Base-by-base conservation (phyloP, 805 yeast species). In the Candida morakotiae region DNA sequence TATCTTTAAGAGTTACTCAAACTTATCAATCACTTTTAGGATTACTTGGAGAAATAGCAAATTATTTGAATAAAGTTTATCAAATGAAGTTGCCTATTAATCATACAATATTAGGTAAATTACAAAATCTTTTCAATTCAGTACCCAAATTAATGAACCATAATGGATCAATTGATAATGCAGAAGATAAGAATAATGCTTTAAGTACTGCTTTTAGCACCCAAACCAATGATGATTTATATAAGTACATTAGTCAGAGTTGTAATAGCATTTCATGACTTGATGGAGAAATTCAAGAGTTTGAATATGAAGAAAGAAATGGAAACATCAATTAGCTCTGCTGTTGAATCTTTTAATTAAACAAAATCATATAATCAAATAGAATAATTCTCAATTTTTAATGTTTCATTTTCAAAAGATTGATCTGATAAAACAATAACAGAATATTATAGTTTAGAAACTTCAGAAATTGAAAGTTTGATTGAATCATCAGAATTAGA, bases 211-310 rank as follows among this genome's bases (percentile, higher is more conserved):
- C 98, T 2, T 83, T 91, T 56, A 88, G 95, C 1, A 75, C 85
- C 30, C 93, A 91, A 64, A 87, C 98, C 2, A 94, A 93, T 56
- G 99, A 93, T 56, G 95, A 93, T 93, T 18, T 94, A 94, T 58
- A 79, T 93, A 47, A 78, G 93, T 52, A 82, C 91, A 35, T 69
- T 93, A 52, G 96, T 93, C 17, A 77, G 98, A 56, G 85, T 98
- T 5, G 89, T 94, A 52, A 84, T 93, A 55, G 94, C 98, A 9
- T 91, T 93, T 75, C 96, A 93, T 62, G 95, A 93, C 59, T 75
- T 93, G 60, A 93, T 93, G 56, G 98, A 93, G 53, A 94, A 94
- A n/a, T n/a, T n/a, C n/a, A n/a, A n/a, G n/a, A n/a, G n/a, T n/a
- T n/a, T n/a, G n/a, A n/a, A n/a, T n/a, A n/a, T n/a, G n/a, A n/a